Evolutionary conservation across 1,139 yeast species (phyloP), one percentile per base, ranked within the genome.

Genomic region (Kodamaea arcana): DNA sequence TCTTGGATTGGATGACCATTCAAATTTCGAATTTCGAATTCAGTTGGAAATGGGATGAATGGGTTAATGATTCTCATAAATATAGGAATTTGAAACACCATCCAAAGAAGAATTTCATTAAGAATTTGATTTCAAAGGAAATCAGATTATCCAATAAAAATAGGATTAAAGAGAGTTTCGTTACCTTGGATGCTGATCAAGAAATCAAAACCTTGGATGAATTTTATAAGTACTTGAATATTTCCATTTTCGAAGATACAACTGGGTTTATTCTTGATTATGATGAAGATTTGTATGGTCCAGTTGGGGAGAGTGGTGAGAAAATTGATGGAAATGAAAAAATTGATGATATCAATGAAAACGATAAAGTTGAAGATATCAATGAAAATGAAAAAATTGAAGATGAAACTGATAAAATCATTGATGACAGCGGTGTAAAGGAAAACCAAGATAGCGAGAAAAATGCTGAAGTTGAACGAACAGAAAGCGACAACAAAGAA

Each of bases 11-110:
- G 98, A 83, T 94, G 71, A 75, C 95, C 3, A 83, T 86, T 39
- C 98, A 94, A 60, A 75, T 94, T 54, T 83, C 95, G 47, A 92
- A 92, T 57, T 94, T 92, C 59, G 90, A 85, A 42, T 94, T 87
- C 60, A 85, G 92, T 30, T 94, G 99, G 99, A 88, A 88, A 54
- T 92, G 99, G 99, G 81, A 78, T 45, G 98, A 90, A 58, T 94
- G 98, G 98, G 78, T 75, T 29, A 60, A 58, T 2, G 84, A 80
- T 49, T 71, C 82, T 0, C 53, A 58, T 21, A 55, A 55, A 32
- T 62, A 50, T 35, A 41, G 47, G 10, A 54, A 64, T 29, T 59
- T 69, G 34, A 56, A 58, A 25, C 75, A 74, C 48, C 92, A 86
- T 54, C 97, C 97, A 12, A 80, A 78, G 47, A 72, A 76, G 44